Percentiles rank a stretch among this genome's conserved stretches.
Conservation (phyloP, 176 grass and related monocot species). For the Coix lacrymajobi region DNA sequence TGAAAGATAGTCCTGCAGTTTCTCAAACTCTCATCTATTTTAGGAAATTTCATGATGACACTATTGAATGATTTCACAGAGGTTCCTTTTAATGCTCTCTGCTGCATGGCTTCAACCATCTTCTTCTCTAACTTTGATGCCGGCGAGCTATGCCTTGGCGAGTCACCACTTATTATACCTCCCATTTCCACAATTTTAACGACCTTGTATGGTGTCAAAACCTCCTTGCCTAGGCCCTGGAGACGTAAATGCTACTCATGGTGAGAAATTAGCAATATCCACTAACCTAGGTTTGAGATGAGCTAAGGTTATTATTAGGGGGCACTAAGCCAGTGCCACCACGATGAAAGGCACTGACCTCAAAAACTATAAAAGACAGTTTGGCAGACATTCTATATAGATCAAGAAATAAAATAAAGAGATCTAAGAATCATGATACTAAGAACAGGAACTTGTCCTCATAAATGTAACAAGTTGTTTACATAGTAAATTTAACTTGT, state of each 20-base stretch:
- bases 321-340: not conserved
- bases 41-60: constrained; percentile 94
- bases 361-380: not conserved
- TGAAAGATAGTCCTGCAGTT: constrained; percentile 93
- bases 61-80: constrained; percentile 83
- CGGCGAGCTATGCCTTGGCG: constrained; percentile 42
- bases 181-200: constrained; percentile 46
- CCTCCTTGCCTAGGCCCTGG: constrained; percentile 8
- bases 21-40: constrained; percentile 85
- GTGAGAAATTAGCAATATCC: not conserved
- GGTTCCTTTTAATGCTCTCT: constrained; percentile 83
- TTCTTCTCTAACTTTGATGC: constrained; percentile 81
- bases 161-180: constrained; percentile 52
- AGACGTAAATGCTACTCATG: not conserved
- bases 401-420: not conserved
- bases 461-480: not conserved
- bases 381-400: not conserved
- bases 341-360: not conserved
- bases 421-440: not conserved
- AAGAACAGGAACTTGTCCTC: too few relatives aligned
- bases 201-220: not conserved
- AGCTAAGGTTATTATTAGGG: not conserved
- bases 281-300: not conserved
- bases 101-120: constrained; percentile 96
- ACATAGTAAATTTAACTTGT: not conserved